Percentiles rank a stretch among this genome's conserved stretches.
Evolutionary conservation across 2,329 filamentous ascomycete species (phyloP).

Genomic region (Onygenales sp.): DNA sequence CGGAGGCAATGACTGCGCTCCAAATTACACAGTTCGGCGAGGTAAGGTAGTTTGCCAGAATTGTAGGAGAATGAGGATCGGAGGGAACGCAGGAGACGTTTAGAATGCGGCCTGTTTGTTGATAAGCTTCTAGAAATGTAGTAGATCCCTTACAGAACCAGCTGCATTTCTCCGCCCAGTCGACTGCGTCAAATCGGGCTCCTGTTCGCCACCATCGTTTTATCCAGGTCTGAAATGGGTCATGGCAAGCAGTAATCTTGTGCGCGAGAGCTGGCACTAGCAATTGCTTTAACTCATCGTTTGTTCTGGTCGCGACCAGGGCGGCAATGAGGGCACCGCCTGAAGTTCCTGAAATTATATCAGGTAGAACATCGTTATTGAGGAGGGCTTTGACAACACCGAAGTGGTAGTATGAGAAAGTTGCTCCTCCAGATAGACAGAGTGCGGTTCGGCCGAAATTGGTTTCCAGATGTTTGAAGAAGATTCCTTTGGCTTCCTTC

Average conservation of each 20-base stretch:
- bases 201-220: slow-evolving; percentile 85
- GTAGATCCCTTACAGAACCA: slow-evolving; percentile 90
- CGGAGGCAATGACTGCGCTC: slow-evolving; percentile 90
- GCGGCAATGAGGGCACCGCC: slow-evolving; percentile 86
- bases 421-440: slow-evolving; percentile 85
- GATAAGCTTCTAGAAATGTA: slow-evolving; percentile 91
- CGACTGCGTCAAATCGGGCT: slow-evolving; percentile 83
- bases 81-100: slow-evolving; percentile 95
- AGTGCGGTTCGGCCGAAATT: slow-evolving; percentile 90
- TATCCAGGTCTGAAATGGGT: slow-evolving; percentile 66
- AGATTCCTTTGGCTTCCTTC: slow-evolving; percentile 61
- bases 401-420: slow-evolving; percentile 95
- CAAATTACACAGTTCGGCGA: slow-evolving; percentile 96
- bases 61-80: slow-evolving; percentile 85
- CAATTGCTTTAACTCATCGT: slow-evolving; percentile 78
- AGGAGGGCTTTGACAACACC: slow-evolving; percentile 83
- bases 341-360: slow-evolving; percentile 93
- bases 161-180: slow-evolving; percentile 74
- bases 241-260: slow-evolving; percentile 76
- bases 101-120: slow-evolving; percentile 84
- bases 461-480: slow-evolving; percentile 81
- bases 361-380: slow-evolving; percentile 74
- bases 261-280: slow-evolving; percentile 79
- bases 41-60: slow-evolving; percentile 91
- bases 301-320: slow-evolving; percentile 77